Percentiles rank a stretch among this genome's conserved stretches.
Evolutionary conservation across 176 grass and related monocot species (phyloP).

Genomic region (Echinochloa phyllopogon): DNA sequence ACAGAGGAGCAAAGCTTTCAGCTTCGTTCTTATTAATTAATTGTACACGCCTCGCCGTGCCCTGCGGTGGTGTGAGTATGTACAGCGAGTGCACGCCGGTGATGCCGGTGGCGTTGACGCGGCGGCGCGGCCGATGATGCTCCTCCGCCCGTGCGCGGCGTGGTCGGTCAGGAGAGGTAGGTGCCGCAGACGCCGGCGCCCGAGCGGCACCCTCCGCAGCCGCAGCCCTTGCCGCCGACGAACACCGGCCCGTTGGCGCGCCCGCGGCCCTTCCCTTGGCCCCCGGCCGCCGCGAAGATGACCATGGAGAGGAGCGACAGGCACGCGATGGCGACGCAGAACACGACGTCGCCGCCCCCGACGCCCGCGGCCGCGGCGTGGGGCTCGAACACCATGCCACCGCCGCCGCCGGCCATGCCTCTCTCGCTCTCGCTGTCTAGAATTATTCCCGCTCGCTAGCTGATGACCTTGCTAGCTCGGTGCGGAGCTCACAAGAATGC

Average conservation of each 20-base stretch:
- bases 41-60: background rate
- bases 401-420: conserved; percentile 23
- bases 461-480: background rate
- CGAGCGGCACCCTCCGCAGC: conserved; percentile 52
- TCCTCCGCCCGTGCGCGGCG: no score
- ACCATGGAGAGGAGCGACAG: conserved; percentile 56
- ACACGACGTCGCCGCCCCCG: conserved; percentile 46
- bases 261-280: background rate
- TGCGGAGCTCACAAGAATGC: background rate
- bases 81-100: background rate
- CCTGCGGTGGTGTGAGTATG: background rate
- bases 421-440: background rate
- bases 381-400: conserved; percentile 39
- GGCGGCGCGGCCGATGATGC: background rate
- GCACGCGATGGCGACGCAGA: conserved; percentile 61
- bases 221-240: conserved; percentile 51
- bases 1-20: background rate
- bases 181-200: conserved; percentile 58
- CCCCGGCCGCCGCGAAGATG: conserved; percentile 48
- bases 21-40: background rate
- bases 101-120: background rate
- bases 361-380: background rate
- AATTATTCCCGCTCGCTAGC: no score
- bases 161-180: conserved; percentile 56
- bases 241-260: conserved; percentile 44